These are phyloP conservation scores for Clohesyomyces aquaticus DNA, from an alignment of 495 filamentous ascomycete genomes.

Conservation along the genomic window DNA sequence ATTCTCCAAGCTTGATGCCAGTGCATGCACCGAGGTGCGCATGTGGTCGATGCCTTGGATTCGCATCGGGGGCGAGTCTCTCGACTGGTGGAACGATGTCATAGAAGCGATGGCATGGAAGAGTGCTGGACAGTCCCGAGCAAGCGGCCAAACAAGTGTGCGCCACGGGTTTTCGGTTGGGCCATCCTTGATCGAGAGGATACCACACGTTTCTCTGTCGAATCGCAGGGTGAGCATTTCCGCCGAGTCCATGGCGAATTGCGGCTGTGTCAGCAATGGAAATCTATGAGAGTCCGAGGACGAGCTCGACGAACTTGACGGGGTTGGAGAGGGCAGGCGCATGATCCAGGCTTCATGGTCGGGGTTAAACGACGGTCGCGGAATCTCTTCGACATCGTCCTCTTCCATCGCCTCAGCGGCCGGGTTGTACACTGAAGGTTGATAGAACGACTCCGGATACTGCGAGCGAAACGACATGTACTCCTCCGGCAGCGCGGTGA, in stretches of 20 bases:
- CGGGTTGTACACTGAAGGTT: conserved; percentile 27
- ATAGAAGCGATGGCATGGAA: conserved; percentile 76
- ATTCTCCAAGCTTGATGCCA: conserved; percentile 61
- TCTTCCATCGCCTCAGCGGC: conserved; percentile 46
- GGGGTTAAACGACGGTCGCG: conserved; percentile 50
- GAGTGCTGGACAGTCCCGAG: conserved; percentile 67
- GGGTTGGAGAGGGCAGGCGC: conserved; percentile 32
- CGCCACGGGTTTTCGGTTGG: conserved; percentile 78
- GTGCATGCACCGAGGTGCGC: conserved; percentile 63
- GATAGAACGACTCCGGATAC: conserved; percentile 38
- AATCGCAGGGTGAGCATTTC: conserved; percentile 72
- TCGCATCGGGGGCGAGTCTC: conserved; percentile 59
- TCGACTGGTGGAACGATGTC: conserved; percentile 75
- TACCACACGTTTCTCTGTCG: conserved; percentile 73
- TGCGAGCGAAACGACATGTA: conserved; percentile 42
- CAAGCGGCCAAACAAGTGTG: conserved; percentile 73
- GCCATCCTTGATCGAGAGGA: conserved; percentile 76
- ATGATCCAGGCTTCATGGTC: conserved; percentile 49
- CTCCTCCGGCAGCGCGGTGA: conserved; percentile 47
- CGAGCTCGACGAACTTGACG: conserved; percentile 38
- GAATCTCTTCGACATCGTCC: conserved; percentile 65
- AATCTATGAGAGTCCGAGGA: conserved; percentile 37
- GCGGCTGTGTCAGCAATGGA: conserved; percentile 45
- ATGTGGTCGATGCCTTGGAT: conserved; percentile 74
- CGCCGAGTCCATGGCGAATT: conserved; percentile 54